Conservation (phyloP, 768 basidiomycete species). For the Mycena filopes region DNA sequence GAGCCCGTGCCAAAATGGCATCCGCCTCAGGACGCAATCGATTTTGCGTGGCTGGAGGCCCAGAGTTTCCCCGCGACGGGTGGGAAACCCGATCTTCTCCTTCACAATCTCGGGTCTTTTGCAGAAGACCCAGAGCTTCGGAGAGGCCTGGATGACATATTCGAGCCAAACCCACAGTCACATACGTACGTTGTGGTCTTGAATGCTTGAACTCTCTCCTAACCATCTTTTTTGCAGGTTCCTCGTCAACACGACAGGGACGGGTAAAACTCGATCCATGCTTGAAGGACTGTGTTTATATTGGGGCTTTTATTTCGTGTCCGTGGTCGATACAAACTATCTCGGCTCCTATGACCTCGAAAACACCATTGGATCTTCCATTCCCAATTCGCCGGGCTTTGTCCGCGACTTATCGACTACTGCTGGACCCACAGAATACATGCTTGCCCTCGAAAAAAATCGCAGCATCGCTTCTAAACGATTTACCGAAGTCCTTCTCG, state of each 20-base stretch:
- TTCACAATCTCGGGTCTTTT: background rate
- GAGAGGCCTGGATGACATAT: background rate
- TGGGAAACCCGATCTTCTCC: background rate
- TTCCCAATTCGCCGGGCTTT: background rate
- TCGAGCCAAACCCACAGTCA: background rate
- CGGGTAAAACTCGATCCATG: conserved; percentile 19
- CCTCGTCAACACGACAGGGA: conserved; percentile 21
- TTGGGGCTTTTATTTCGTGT: conserved; percentile 19
- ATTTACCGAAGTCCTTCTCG: background rate
- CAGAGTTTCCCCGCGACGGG: background rate
- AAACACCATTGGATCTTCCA: background rate
- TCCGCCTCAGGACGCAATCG: background rate
- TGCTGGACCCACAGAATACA: background rate
- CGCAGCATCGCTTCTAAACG: background rate
- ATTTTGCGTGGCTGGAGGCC: background rate
- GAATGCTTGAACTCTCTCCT: background rate
- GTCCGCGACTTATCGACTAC: background rate
- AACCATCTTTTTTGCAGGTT: background rate
- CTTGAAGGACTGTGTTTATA: conserved; percentile 17
- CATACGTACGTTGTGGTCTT: background rate
- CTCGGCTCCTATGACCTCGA: conserved; percentile 15
- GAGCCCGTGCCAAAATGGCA: background rate
- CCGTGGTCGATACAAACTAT: background rate
- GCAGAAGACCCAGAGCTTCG: background rate
- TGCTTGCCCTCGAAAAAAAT: background rate